Evolutionary conservation across 2,329 filamentous ascomycete genomes (phyloP).

Genomic region (Alternaria gansuensis): DNA sequence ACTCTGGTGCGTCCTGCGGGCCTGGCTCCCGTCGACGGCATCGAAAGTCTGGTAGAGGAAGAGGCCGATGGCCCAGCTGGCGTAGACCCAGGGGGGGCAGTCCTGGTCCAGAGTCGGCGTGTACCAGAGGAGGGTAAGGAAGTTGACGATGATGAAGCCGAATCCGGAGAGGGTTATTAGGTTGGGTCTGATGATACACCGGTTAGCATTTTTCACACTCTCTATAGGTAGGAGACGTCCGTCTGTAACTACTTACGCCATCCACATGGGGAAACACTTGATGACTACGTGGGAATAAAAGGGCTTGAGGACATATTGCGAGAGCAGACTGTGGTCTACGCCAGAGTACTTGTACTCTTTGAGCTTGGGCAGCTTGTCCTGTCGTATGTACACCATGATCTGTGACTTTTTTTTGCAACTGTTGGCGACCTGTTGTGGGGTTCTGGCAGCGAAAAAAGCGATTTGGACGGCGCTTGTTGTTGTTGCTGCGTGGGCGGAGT

Average conservation of each 20-base stretch:
- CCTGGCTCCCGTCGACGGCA: slow-evolving; percentile 92
- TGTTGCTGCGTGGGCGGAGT: slow-evolving; percentile 22
- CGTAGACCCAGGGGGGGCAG: slow-evolving; percentile 95
- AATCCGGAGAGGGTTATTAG: slow-evolving; percentile 90
- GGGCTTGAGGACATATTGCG: slow-evolving; percentile 93
- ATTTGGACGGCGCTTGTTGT: slow-evolving; percentile 11
- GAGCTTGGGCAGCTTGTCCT: slow-evolving; percentile 86
- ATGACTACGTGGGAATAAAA: slow-evolving; percentile 97
- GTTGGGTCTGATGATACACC: slow-evolving; percentile 48
- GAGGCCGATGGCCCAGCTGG: slow-evolving; percentile 85
- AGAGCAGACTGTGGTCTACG: slow-evolving; percentile 88
- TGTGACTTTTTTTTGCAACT: slow-evolving; percentile 10
- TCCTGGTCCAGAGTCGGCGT: slow-evolving; percentile 93
- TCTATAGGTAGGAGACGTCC: too few relatives aligned
- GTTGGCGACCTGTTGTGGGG: slow-evolving; percentile 19
- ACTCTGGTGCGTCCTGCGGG: slow-evolving; percentile 88
- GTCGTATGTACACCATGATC: slow-evolving; percentile 91
- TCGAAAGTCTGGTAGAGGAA: slow-evolving; percentile 99
- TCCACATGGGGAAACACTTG: slow-evolving; percentile 91
- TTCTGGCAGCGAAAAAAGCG: slow-evolving; percentile 23
- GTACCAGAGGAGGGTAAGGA: slow-evolving; percentile 94
- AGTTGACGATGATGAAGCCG: slow-evolving; percentile 85
- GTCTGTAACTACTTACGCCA: slow-evolving; percentile 79
- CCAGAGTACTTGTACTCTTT: slow-evolving; percentile 95
- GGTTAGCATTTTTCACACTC: slow-evolving; percentile 40